Evolutionary conservation across 495 filamentous ascomycete genomes (phyloP).

Genomic region (Penicillium turbatum): DNA sequence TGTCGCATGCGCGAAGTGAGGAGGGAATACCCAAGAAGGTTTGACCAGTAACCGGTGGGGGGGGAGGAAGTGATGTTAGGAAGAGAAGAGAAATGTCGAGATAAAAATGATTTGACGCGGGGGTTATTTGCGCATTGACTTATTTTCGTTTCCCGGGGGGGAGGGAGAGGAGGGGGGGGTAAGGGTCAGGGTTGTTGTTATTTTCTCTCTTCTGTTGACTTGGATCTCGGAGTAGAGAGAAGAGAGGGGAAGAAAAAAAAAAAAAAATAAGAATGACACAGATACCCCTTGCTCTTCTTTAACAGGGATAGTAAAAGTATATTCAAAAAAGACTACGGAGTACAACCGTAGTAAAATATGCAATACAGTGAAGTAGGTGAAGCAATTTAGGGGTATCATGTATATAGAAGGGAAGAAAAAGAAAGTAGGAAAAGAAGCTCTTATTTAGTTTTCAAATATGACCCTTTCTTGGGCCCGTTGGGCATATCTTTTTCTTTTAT

Average conservation of each 20-base stretch:
- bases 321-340: background rate
- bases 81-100: background rate
- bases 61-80: background rate
- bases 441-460: background rate
- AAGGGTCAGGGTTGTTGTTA: no score
- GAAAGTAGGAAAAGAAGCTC: background rate
- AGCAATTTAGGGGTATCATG: background rate
- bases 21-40: conserved; percentile 10
- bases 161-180: no score
- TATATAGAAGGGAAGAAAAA: background rate
- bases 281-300: background rate
- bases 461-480: background rate
- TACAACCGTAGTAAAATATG: background rate
- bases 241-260: no score
- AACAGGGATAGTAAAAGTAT: background rate
- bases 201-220: background rate
- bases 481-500: background rate
- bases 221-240: background rate
- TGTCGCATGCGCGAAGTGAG: conserved; percentile 14
- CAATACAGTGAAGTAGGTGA: no score
- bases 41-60: background rate
- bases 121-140: conserved; percentile 10
- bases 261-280: background rate
- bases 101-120: background rate
- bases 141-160: no score